Evolutionary conservation across 2,329 filamentous ascomycete species (phyloP), one percentile per base, ranked within the genome.

Genomic region (Fusarium kyushuense): DNA sequence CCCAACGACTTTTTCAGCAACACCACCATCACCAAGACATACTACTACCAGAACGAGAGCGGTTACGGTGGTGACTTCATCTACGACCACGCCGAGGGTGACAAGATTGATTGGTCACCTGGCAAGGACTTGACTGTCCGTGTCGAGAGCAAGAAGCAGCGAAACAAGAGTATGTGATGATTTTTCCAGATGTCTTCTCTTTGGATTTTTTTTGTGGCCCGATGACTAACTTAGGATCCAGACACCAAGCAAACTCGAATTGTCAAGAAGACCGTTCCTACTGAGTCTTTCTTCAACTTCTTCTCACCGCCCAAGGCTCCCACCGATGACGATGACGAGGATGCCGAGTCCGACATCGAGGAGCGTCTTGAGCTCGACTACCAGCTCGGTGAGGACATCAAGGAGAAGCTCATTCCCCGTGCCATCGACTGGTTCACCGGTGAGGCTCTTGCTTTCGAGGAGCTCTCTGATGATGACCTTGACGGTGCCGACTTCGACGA

Each of bases 401-500:
- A 99, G 86, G 96, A 99, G 88, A 99, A 99, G 86, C 88, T 99
- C 71, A 99, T 99, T 74, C 96, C 96, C 70, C 94, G 95, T 73
- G 96, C 96, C 59, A 96, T 99, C 75, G 96, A 99, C 83, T 99
- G 96, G 96, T 99, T 99, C 81, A 99, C 96, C 54, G 96, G 96
- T 60, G 96, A 99, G 84, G 96, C 96, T 72, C 90, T 99, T 69
- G 94, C 96, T 74, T 99, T 93, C 75, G 96, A 99, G 86, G 95
- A 97, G 79, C 82, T 97, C 64, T 92, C 95, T 38, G 88, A 88
- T 49, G 92, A 97, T 55, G 94, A 95, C 65, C 84, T 94, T 68
- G 91, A 94, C 57, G 91, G 91, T 75, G 92, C 90, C 67, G 92
- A 93, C 69, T 93, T 92, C 71, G 92, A 95, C 63, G 94, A 97